These are phyloP conservation scores for Schizothecium vesticola DNA, from an alignment of 495 filamentous ascomycete genomes.

Conservation along the genomic window DNA sequence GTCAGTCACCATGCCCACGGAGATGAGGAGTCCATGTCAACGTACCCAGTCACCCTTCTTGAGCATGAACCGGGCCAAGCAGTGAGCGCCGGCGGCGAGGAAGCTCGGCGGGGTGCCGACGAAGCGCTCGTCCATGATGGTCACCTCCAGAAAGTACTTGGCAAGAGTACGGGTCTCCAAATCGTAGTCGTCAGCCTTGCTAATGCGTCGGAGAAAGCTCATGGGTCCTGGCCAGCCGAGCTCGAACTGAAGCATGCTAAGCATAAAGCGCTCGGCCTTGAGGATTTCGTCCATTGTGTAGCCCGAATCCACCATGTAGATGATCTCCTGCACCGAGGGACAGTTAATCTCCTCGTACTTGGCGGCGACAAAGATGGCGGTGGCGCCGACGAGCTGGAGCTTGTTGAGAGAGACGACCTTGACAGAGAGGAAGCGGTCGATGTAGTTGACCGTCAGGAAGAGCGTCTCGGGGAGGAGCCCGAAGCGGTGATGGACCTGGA, in stretches of 20 bases:
- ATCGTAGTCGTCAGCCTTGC: slow-evolving; percentile 98
- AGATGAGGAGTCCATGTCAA: background rate
- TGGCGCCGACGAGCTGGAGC: slow-evolving; percentile 92
- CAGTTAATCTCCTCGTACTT: slow-evolving; percentile 99
- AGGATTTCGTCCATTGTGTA: slow-evolving; percentile 88
- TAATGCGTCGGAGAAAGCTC: slow-evolving; percentile 94
- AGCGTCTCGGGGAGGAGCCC: slow-evolving; percentile 86
- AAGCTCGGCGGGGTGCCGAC: slow-evolving; percentile 87
- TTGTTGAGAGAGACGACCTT: slow-evolving; percentile 94
- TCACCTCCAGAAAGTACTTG: slow-evolving; percentile 96
- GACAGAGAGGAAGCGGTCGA: slow-evolving; percentile 91
- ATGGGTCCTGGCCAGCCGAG: slow-evolving; percentile 96
- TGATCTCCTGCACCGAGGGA: slow-evolving; percentile 88
- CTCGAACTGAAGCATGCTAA: slow-evolving; percentile 89
- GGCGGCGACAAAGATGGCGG: slow-evolving; percentile 90
- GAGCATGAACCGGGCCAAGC: slow-evolving; percentile 81
- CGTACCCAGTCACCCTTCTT: slow-evolving; percentile 90
- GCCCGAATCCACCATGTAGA: slow-evolving; percentile 95
- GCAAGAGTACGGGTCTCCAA: slow-evolving; percentile 90
- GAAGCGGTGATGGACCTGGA: slow-evolving; percentile 93
- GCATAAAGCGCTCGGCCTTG: slow-evolving; percentile 97
- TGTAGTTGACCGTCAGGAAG: slow-evolving; percentile 89
- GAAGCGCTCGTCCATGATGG: slow-evolving; percentile 97
- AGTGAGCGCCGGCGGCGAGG: slow-evolving; percentile 86
- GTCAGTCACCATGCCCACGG: slow-evolving; percentile 23